Conservation (phyloP, 345 rosid species). For the Gossypium anomalum region DNA sequence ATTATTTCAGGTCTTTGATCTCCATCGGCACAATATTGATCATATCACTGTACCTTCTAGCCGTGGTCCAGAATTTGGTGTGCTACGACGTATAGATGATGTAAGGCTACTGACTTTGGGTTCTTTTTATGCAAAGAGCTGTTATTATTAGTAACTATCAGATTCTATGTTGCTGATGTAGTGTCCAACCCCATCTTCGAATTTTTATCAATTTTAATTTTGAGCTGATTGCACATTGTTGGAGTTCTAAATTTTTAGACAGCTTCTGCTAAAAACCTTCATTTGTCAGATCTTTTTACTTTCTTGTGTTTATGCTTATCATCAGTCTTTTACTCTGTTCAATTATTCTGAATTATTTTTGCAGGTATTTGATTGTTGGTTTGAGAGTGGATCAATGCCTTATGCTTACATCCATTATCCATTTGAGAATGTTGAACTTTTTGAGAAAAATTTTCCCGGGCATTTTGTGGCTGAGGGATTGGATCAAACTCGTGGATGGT, state of each 20-base stretch:
- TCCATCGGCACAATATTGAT: constrained; percentile 95
- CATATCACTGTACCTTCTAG: constrained; percentile 77
- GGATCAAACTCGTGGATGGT: constrained; percentile 99
- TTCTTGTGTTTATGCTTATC: neutral
- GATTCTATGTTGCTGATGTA: constrained; percentile 4
- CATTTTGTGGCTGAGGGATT: constrained; percentile 97
- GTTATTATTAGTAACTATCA: neutral
- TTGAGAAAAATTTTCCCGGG: constrained; percentile 96
- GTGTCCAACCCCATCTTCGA: neutral
- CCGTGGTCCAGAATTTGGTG: constrained; percentile 74
- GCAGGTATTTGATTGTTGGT: constrained; percentile 99
- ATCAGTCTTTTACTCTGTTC: neutral
- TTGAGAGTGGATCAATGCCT: constrained; percentile 99
- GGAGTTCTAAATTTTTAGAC: neutral
- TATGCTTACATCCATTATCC: constrained; percentile 99
- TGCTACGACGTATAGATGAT: constrained; percentile 84
- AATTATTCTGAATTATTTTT: constrained; percentile 15
- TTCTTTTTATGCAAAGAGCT: constrained; percentile 2
- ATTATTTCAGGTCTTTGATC: constrained; percentile 64
- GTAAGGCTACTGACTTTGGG: constrained; percentile 41
- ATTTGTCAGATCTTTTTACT: neutral
- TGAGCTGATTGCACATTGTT: neutral
- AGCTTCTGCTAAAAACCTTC: neutral
- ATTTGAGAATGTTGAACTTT: constrained; percentile 82
- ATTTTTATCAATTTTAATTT: neutral